Evolutionary conservation across 192 early-diverging fungal genomes (phyloP), one percentile per base, ranked within the genome.

Genomic region (Backusella tarrabulga): DNA sequence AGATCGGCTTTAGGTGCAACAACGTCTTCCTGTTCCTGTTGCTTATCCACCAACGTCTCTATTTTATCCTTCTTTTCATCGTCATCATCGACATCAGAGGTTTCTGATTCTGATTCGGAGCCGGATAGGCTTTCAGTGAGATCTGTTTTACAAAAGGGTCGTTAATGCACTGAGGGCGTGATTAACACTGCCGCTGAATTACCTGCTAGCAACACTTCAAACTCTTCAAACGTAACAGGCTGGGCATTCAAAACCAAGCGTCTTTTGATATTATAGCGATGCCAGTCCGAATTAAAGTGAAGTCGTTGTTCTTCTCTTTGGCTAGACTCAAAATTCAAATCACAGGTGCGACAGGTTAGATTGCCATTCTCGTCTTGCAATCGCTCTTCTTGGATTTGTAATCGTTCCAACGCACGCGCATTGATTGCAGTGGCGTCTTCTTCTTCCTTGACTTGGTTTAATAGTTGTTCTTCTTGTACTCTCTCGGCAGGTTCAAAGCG

Each of bases 231-330:
- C 2, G 85, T 60, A 9, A 87, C 82, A 67, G 89, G 84, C 1
- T 52, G 72, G 6, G 77, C 60, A 17, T 69, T 68, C 11, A 78
- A 66, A 12, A 84, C 76, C 40, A 87, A 52, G 34, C 81, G 77
- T 7, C 86, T 84, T 68, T 89, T 89, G 35, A 89, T 81, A 68
- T 90, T 90, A 67, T 86, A 89, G 11, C 88, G 76, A 73, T 90
- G 89, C 88, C 87, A 90, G 46, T 88, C 88, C 0, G 82, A 74
- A 5, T 76, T 84, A 40, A 82, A 89, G 41, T 90, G 89, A 34
- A 76, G 69, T 46, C 89, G 71, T 32, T 87, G 85, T 36, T 84
- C 81, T 15, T 81, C 77, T 2, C 84, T 38, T 23, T 75, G 82
- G 17, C 66, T 76, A 6, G 73, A 76, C 23, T 78, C 74, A 29